These are phyloP conservation scores for Prosopis cineraria DNA, from an alignment of 306 rosid genomes.

Conservation along the genomic window DNA sequence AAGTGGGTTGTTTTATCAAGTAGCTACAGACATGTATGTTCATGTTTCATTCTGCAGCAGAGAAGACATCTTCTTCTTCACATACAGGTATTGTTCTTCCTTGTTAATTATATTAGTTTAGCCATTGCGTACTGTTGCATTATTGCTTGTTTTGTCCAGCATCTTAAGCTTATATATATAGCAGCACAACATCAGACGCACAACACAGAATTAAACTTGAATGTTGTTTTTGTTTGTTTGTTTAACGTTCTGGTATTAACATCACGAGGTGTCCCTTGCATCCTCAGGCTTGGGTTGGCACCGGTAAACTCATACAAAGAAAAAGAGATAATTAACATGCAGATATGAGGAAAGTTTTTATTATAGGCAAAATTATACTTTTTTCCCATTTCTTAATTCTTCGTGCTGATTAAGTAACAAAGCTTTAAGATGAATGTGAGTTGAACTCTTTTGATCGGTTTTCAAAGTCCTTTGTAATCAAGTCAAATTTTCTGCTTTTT, in stretches of 20 bases:
- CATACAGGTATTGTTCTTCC: background rate
- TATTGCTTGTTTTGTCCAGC: background rate
- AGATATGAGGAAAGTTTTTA: too few relatives aligned
- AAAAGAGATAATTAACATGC: too few relatives aligned
- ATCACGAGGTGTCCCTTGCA: background rate
- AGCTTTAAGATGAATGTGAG: background rate
- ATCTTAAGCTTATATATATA: background rate
- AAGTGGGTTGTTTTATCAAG: background rate
- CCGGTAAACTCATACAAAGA: too few relatives aligned
- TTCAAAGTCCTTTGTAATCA: background rate
- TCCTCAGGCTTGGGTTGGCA: background rate
- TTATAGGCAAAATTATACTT: too few relatives aligned
- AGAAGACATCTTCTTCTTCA: background rate
- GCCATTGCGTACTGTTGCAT: background rate
- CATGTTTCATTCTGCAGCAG: background rate
- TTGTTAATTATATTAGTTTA: background rate
- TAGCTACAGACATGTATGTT: background rate
- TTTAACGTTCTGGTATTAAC: background rate
- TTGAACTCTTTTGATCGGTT: background rate
- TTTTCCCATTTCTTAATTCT: background rate
- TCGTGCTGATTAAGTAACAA: background rate
- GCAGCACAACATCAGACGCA: background rate
- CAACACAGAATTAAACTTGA: too few relatives aligned
- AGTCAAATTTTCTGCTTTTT: background rate
- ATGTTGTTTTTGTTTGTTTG: background rate